phyloP scores from a whole-genome alignment of 306 rosid species.

The Prunus campanulata region DNA sequence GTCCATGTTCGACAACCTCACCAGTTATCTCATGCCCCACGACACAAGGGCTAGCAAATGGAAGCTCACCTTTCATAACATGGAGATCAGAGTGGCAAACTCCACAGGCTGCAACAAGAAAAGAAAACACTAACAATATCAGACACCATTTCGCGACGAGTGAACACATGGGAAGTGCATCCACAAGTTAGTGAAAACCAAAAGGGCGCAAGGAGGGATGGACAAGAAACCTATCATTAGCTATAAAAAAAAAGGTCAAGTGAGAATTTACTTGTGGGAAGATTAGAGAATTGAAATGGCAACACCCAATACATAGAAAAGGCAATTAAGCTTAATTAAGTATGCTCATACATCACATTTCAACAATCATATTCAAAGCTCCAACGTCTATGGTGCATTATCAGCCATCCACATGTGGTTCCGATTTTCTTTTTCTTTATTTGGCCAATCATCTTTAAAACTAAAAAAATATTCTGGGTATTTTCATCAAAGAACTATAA shows the following conservation, averaged over 20 bases:
- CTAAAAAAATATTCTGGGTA: neutral
- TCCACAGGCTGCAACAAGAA: slow-evolving; percentile 69
- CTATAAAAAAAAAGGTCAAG: neutral
- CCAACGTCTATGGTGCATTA: no score
- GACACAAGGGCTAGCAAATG: slow-evolving; percentile 80
- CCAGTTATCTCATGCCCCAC: slow-evolving; percentile 95
- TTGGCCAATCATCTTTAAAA: neutral
- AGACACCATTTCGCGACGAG: slow-evolving; percentile 6
- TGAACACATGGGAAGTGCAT: neutral
- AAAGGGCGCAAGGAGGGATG: neutral
- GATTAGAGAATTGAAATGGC: neutral
- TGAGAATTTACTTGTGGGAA: neutral
- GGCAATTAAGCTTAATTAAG: neutral
- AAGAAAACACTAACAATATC: slow-evolving; percentile 14
- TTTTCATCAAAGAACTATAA: neutral
- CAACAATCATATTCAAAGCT: neutral
- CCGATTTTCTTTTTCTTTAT: neutral
- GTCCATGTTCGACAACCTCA: slow-evolving; percentile 78
- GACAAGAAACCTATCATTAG: neutral
- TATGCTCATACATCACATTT: neutral
- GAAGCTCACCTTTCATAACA: slow-evolving; percentile 85
- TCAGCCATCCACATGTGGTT: no score
- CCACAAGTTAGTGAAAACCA: neutral
- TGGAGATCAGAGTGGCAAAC: slow-evolving; percentile 99
- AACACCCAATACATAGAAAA: neutral